These are phyloP conservation scores for Dactylellina leptospora DNA, from an alignment of 2,329 filamentous ascomycete species.

Conservation along the genomic window DNA sequence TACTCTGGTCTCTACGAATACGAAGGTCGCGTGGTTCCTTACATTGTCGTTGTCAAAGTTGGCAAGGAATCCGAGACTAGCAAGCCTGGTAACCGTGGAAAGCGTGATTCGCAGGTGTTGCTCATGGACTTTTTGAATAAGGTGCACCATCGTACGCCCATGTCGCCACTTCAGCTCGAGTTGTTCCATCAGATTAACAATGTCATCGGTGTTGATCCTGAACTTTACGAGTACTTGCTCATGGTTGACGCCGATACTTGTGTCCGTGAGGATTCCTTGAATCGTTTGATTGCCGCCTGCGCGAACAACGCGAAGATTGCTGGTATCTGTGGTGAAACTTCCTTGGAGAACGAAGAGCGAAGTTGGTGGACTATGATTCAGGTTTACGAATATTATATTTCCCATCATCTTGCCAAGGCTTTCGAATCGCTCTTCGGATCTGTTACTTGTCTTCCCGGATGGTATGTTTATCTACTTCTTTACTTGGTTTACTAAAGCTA, in stretches of 20 bases:
- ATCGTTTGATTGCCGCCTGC: slow-evolving; percentile 89
- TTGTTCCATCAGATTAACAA: slow-evolving; percentile 99
- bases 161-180: slow-evolving; percentile 95
- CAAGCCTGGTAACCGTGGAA: slow-evolving; percentile 97
- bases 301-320: slow-evolving; percentile 95
- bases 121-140: slow-evolving; percentile 98
- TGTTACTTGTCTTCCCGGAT: slow-evolving; percentile 98
- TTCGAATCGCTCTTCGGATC: slow-evolving; percentile 98
- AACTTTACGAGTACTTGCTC: slow-evolving; percentile 94
- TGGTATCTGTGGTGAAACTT: slow-evolving; percentile 96
- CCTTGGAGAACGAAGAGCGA: slow-evolving; percentile 90
- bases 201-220: slow-evolving; percentile 95
- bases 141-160: slow-evolving; percentile 90
- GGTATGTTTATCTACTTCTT: slow-evolving; percentile 70
- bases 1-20: slow-evolving; percentile 98
- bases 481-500: slow-evolving; percentile 58
- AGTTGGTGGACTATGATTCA: slow-evolving; percentile 99
- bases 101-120: slow-evolving; percentile 95
- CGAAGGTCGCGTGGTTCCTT: slow-evolving; percentile 86
- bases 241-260: slow-evolving; percentile 98
- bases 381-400: slow-evolving; percentile 99
- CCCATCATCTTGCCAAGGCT: slow-evolving; percentile 93
- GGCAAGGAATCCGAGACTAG: slow-evolving; percentile 96
- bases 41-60: slow-evolving; percentile 93
- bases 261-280: slow-evolving; percentile 90